A percentile compares a stretch with the other conserved stretches of the same genome.
These are phyloP conservation scores for Beauveria australis DNA, from an alignment of 2,329 filamentous ascomycete species.

Conservation along the genomic window DNA sequence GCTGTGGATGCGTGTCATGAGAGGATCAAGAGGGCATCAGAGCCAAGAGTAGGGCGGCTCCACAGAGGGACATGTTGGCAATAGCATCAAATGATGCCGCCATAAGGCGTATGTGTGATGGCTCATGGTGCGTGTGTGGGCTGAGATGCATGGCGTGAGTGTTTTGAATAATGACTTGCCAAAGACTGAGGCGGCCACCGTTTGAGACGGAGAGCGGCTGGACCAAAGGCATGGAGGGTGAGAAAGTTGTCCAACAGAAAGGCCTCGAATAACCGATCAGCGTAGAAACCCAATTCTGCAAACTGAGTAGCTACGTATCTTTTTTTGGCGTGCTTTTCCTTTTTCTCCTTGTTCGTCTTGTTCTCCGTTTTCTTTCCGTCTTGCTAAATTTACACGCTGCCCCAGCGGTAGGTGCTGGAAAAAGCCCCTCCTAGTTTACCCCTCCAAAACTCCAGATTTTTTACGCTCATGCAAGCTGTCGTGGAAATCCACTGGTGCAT, in stretches of 20 bases:
- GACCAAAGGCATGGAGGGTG: too few relatives aligned
- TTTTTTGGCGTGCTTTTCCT: too few relatives aligned
- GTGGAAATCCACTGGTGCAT: neutral
- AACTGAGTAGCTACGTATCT: neutral
- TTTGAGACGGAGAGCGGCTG: slow-evolving; percentile 1
- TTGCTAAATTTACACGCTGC: neutral
- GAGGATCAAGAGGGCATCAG: neutral
- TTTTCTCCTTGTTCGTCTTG: neutral
- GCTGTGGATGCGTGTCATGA: neutral
- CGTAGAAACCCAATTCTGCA: neutral
- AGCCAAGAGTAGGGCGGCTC: neutral
- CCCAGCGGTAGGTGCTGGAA: neutral
- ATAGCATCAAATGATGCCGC: neutral
- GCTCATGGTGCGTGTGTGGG: neutral
- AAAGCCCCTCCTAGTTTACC: neutral
- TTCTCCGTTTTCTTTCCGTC: neutral
- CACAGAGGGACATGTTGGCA: neutral
- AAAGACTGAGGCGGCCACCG: neutral
- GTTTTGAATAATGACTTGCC: neutral
- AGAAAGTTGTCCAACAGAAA: neutral
- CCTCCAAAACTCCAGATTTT: neutral
- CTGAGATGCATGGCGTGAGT: neutral
- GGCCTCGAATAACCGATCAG: slow-evolving; percentile 7
- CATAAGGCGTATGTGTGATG: neutral
- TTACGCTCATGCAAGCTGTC: neutral